phyloP scores from a whole-genome alignment of 2,329 filamentous ascomycete genomes.

The Lasiodiplodia citricola region DNA sequence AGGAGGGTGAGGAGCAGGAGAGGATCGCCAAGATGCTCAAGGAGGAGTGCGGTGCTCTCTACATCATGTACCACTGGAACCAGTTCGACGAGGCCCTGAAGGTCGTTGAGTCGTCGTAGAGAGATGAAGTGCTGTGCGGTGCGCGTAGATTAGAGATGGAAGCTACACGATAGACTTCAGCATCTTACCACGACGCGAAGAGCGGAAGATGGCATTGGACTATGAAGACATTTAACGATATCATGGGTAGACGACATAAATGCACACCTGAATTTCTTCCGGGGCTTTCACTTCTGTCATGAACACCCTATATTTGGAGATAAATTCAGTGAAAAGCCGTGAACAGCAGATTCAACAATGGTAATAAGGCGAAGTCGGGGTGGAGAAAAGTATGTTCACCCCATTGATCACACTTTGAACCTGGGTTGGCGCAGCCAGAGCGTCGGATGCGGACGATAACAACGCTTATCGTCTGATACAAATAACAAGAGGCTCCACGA shows the following conservation, averaged over 20 bases:
- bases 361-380: too few species aligned
- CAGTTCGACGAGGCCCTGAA: constrained; percentile 56
- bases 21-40: constrained; percentile 57
- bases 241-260: constrained; percentile 20
- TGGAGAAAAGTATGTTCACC: too few species aligned
- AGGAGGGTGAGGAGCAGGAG: constrained; percentile 68
- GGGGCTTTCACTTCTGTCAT: not conserved
- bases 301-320: not conserved
- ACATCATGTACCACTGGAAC: constrained; percentile 59
- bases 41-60: constrained; percentile 53
- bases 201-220: constrained; percentile 11
- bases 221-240: constrained; percentile 5
- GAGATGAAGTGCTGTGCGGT: not conserved
- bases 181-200: constrained; percentile 6
- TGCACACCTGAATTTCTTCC: not conserved
- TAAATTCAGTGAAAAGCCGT: too few species aligned
- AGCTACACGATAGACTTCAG: constrained; percentile 18
- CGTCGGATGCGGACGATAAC: too few species aligned
- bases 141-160: constrained; percentile 22
- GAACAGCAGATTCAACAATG: too few species aligned
- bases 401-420: too few species aligned
- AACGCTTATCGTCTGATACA: too few species aligned
- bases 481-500: too few species aligned
- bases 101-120: constrained; percentile 49
- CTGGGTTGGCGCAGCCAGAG: too few species aligned